Percentiles rank a stretch among this genome's conserved stretches.
These are phyloP conservation scores for Candida orba DNA, from an alignment of 805 yeast genomes.

Conservation along the genomic window DNA sequence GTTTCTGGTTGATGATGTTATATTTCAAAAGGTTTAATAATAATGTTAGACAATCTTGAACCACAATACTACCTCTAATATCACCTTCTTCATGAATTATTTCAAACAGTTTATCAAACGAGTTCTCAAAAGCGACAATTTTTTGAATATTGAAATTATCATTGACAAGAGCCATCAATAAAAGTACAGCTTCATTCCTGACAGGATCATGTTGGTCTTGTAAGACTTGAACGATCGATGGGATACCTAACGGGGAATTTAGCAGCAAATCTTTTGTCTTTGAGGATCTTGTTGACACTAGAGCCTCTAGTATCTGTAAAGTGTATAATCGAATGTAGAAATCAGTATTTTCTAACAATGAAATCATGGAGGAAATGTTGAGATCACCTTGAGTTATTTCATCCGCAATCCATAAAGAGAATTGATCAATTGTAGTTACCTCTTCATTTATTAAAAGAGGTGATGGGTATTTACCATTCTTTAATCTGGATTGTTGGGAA, in stretches of 20 bases:
- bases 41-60: slow-evolving; percentile 80
- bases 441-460: slow-evolving; percentile 53
- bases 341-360: slow-evolving; percentile 47
- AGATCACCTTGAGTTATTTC: slow-evolving; percentile 62
- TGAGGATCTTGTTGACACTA: slow-evolving; percentile 67
- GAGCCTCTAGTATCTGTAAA: slow-evolving; percentile 76
- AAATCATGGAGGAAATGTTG: slow-evolving; percentile 28
- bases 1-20: slow-evolving; percentile 84
- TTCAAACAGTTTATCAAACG: slow-evolving; percentile 75
- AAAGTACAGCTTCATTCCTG: slow-evolving; percentile 77
- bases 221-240: slow-evolving; percentile 58
- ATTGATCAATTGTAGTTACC: slow-evolving; percentile 54
- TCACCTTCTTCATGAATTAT: slow-evolving; percentile 87
- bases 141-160: slow-evolving; percentile 84
- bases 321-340: slow-evolving; percentile 78
- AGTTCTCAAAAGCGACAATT: slow-evolving; percentile 88
- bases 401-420: slow-evolving; percentile 92
- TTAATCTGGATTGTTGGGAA: slow-evolving; percentile 63
- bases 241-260: slow-evolving; percentile 69
- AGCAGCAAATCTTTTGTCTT: slow-evolving; percentile 70
- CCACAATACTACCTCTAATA: slow-evolving; percentile 79
- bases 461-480: slow-evolving; percentile 74
- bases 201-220: slow-evolving; percentile 75
- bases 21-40: slow-evolving; percentile 66
- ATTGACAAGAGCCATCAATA: slow-evolving; percentile 77